These are phyloP conservation scores for Geoglossum glabrum DNA, from an alignment of 495 filamentous ascomycete species.

Conservation along the genomic window DNA sequence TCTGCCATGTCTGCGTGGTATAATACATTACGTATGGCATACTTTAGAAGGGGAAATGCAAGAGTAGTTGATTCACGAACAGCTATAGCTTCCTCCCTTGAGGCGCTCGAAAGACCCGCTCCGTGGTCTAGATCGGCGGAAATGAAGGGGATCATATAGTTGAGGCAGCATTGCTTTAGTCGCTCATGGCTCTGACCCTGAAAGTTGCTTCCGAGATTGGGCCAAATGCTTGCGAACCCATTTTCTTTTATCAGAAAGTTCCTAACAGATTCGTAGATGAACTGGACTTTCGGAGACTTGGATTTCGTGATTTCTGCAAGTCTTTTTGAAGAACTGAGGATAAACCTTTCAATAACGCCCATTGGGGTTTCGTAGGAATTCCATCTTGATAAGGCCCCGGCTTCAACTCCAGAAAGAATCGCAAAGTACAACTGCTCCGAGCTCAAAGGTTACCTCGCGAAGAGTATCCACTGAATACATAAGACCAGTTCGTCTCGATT, in stretches of 20 bases:
- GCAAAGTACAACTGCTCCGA: conserved; percentile 20
- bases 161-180: no score
- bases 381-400: conserved; percentile 2
- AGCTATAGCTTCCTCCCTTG: conserved; percentile 8
- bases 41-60: conserved; percentile 25
- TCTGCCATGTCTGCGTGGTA: conserved; percentile 26
- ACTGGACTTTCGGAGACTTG: conserved; percentile 16
- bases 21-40: conserved; percentile 23
- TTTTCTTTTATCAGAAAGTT: conserved; percentile 18
- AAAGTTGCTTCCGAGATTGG: conserved; percentile 10
- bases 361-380: conserved; percentile 4
- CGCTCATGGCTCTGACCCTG: conserved; percentile 16
- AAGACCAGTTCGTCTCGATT: conserved; percentile 16
- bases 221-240: conserved; percentile 15
- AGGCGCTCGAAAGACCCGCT: no score
- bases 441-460: conserved; percentile 15
- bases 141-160: no score
- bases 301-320: conserved; percentile 17
- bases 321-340: conserved; percentile 19
- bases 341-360: conserved; percentile 10
- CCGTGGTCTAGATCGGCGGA: no score
- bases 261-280: conserved; percentile 24
- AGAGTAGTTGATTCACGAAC: conserved; percentile 8
- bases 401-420: conserved; percentile 15
- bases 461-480: conserved; percentile 24